phyloP scores from a whole-genome alignment of 805 yeast species.

The Henningerozyma blattae region DNA sequence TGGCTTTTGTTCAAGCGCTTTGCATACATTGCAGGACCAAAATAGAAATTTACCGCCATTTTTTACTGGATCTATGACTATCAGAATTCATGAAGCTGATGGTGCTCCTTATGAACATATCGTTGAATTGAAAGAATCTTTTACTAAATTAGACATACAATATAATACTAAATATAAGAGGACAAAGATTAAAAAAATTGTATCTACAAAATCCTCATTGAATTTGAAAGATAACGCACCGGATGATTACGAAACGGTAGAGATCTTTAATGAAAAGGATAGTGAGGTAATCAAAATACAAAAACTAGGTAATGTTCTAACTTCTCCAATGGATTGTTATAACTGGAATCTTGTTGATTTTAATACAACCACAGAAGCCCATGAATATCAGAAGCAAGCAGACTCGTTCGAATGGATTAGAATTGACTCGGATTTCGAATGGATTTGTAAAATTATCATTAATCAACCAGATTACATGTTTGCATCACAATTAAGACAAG shows the following conservation, averaged over 20 bases:
- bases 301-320: slow-evolving; percentile 63
- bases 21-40: slow-evolving; percentile 14
- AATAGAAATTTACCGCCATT: slow-evolving; percentile 23
- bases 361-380: slow-evolving; percentile 33
- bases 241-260: not conserved
- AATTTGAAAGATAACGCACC: not conserved
- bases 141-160: slow-evolving; percentile 83
- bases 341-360: slow-evolving; percentile 70
- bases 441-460: slow-evolving; percentile 76
- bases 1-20: slow-evolving; percentile 20
- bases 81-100: slow-evolving; percentile 93
- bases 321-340: slow-evolving; percentile 42
- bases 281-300: slow-evolving; percentile 7
- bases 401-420: slow-evolving; percentile 98
- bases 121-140: slow-evolving; percentile 75
- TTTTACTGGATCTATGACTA: slow-evolving; percentile 92
- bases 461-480: slow-evolving; percentile 94
- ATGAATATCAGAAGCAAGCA: slow-evolving; percentile 27
- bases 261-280: not conserved
- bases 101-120: slow-evolving; percentile 98
- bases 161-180: slow-evolving; percentile 90
- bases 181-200: slow-evolving; percentile 43
- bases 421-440: slow-evolving; percentile 95
- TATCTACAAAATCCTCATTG: not conserved
- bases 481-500: slow-evolving; percentile 86